A percentile compares a stretch with the other conserved stretches of the same genome.
These are phyloP conservation scores for Nakaseomyces uthaithaninus DNA, from an alignment of 1,139 yeast genomes.

Conservation along the genomic window DNA sequence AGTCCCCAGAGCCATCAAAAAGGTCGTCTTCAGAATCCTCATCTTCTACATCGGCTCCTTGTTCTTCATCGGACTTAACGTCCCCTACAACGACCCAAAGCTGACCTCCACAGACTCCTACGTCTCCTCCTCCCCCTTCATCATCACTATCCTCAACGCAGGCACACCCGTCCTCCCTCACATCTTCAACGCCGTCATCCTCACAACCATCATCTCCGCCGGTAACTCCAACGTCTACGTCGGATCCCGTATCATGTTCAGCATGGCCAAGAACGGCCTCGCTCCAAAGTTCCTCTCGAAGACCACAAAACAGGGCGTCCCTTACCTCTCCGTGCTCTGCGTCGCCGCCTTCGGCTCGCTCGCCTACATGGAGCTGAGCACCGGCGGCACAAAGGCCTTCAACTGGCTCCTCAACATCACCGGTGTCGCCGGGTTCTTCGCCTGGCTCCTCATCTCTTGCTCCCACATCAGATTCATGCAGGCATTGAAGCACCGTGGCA, in stretches of 20 bases:
- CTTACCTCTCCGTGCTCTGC: slow-evolving; percentile 48
- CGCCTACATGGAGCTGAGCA: slow-evolving; percentile 57
- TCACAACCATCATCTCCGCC: slow-evolving; percentile 64
- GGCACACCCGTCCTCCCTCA: slow-evolving; percentile 64
- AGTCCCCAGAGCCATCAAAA: slow-evolving; percentile 77
- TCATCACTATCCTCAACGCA: slow-evolving; percentile 53
- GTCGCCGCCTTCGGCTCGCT: slow-evolving; percentile 57
- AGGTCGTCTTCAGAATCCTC: slow-evolving; percentile 72
- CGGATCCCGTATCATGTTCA: slow-evolving; percentile 65
- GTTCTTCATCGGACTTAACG: slow-evolving; percentile 73
- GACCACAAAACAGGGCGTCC: slow-evolving; percentile 60
- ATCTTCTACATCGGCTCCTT: slow-evolving; percentile 73
- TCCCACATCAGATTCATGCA: slow-evolving; percentile 63
- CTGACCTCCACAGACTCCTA: slow-evolving; percentile 39
- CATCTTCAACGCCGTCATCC: slow-evolving; percentile 68
- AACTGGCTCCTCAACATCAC: slow-evolving; percentile 77
- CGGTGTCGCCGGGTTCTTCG: slow-evolving; percentile 65
- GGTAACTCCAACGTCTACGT: slow-evolving; percentile 76
- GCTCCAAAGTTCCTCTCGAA: slow-evolving; percentile 51
- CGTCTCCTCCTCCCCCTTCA: slow-evolving; percentile 70
- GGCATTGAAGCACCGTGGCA: slow-evolving; percentile 50
- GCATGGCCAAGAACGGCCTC: slow-evolving; percentile 51
- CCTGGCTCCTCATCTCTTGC: slow-evolving; percentile 62
- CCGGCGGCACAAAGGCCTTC: slow-evolving; percentile 61
- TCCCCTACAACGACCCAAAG: slow-evolving; percentile 65